Conservation (phyloP, 805 yeast genomes). For the Metschnikowia gelsemii region DNA sequence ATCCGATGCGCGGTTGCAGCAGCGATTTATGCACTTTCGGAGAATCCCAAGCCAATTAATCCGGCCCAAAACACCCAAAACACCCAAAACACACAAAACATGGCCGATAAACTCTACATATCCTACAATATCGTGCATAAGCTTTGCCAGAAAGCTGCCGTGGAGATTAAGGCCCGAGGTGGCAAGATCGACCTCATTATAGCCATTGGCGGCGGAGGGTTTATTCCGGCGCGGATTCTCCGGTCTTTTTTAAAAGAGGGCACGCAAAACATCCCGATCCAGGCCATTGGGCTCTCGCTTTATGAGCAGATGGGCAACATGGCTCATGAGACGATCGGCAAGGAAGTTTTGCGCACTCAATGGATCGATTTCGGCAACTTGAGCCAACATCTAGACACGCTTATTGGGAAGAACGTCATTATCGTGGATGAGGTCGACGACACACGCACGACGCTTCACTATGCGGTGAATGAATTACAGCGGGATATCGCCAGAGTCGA, state of each 20-base stretch:
- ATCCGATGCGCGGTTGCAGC: too few relatives aligned
- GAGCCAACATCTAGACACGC: conserved; percentile 55
- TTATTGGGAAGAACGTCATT: conserved; percentile 68
- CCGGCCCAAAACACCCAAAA: background rate
- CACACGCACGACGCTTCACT: conserved; percentile 80
- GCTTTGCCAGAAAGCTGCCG: conserved; percentile 61
- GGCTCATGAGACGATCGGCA: conserved; percentile 37
- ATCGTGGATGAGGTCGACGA: conserved; percentile 86
- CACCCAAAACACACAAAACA: background rate
- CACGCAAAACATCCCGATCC: conserved; percentile 20
- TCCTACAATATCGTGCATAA: conserved; percentile 82
- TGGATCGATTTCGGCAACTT: conserved; percentile 66
- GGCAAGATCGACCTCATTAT: conserved; percentile 19
- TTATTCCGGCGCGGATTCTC: conserved; percentile 21
- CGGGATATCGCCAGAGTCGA: conserved; percentile 62
- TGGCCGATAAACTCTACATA: conserved; percentile 49
- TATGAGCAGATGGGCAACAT: conserved; percentile 20
- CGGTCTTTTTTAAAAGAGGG: conserved; percentile 20
- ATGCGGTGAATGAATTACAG: conserved; percentile 71
- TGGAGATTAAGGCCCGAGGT: conserved; percentile 48
- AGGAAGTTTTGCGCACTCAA: conserved; percentile 68
- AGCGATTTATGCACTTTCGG: too few relatives aligned
- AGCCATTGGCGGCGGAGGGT: conserved; percentile 23
- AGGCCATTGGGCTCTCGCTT: conserved; percentile 22
- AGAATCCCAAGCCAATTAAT: too few relatives aligned